Evolutionary conservation across 2,329 filamentous ascomycete genomes (phyloP).

Genomic region (Aspergillus novoparasiticus): DNA sequence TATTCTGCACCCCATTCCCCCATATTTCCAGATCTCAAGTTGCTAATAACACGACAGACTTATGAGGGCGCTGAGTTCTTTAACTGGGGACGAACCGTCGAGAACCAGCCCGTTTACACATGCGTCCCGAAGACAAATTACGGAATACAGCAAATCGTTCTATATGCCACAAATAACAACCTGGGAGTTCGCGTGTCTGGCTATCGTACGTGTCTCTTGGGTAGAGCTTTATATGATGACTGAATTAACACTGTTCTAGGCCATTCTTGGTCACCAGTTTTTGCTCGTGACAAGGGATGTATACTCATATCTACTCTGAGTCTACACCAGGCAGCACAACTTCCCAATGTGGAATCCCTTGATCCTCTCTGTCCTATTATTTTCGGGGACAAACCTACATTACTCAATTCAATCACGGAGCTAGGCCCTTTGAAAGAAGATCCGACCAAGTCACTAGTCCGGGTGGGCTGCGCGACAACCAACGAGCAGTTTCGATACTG

Average conservation of each 20-base stretch:
- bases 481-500: background rate
- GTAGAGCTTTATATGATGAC: no score
- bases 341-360: background rate
- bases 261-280: background rate
- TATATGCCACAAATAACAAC: background rate
- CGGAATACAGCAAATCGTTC: background rate
- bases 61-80: background rate
- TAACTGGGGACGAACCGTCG: background rate
- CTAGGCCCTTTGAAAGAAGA: no score
- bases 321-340: background rate
- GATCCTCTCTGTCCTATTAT: background rate
- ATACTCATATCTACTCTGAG: background rate
- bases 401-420: no score
- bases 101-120: background rate
- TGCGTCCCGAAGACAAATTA: background rate
- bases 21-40: no score
- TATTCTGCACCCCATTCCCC: no score
- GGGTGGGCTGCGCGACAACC: background rate
- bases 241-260: no score
- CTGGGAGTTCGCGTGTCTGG: background rate
- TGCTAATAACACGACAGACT: no score
- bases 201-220: background rate
- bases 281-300: background rate
- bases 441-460: background rate
- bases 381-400: no score